Evolutionary conservation across 1,284 basidiomycete species (phyloP).

Genomic region (Apiotrichum brassicae): DNA sequence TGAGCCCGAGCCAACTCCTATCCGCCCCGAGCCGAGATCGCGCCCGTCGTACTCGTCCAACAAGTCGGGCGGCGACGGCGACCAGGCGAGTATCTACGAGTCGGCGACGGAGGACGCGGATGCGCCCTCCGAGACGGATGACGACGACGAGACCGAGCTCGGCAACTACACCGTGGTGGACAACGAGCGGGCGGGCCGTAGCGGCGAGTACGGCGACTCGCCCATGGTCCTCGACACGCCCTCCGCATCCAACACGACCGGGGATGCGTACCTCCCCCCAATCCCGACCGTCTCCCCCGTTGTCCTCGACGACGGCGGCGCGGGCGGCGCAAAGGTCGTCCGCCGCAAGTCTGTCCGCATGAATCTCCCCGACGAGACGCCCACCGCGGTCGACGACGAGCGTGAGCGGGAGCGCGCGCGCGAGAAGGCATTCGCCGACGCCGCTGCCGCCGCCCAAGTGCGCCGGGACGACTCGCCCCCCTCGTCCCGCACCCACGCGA

Average conservation of each 20-base stretch:
- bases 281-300: not conserved
- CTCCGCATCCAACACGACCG: not conserved
- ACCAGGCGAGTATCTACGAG: constrained; percentile 41
- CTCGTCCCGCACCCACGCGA: not conserved
- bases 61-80: constrained; percentile 17
- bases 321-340: constrained; percentile 1
- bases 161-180: constrained; percentile 37
- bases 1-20: not conserved
- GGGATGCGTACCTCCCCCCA: not conserved
- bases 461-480: constrained; percentile 7
- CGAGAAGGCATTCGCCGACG: constrained; percentile 2
- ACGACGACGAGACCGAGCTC: constrained; percentile 22
- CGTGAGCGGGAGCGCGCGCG: constrained; percentile 3
- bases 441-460: constrained; percentile 2
- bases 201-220: not conserved
- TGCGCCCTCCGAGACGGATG: constrained; percentile 22
- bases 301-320: constrained; percentile 1
- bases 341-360: constrained; percentile 44
- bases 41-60: constrained; percentile 17
- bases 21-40: not conserved
- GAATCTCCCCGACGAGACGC: not conserved
- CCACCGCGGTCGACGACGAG: constrained; percentile 1
- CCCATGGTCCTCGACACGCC: not conserved
- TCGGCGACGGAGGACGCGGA: constrained; percentile 36
- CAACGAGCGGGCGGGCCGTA: constrained; percentile 21